Conservation (phyloP, 441 rosid genomes). For the Croton setiger region DNA sequence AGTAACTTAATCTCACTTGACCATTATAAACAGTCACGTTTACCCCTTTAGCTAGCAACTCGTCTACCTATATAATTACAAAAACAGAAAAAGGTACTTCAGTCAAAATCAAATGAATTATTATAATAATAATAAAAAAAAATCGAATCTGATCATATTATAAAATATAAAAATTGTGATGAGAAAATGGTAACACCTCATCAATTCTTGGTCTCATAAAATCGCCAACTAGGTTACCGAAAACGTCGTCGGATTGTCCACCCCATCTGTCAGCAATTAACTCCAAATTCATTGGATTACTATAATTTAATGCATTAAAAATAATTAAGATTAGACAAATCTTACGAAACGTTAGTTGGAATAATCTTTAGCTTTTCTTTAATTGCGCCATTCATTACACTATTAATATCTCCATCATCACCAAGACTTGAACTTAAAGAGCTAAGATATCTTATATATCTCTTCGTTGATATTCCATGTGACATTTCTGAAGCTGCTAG, state of each 20-base stretch:
- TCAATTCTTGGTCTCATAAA: slow-evolving; percentile 76
- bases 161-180: too few species aligned
- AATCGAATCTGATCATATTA: too few species aligned
- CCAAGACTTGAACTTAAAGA: slow-evolving; percentile 30
- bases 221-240: slow-evolving; percentile 43
- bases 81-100: background rate
- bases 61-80: slow-evolving; percentile 80
- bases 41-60: slow-evolving; percentile 72
- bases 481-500: slow-evolving; percentile 29
- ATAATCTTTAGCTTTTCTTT: slow-evolving; percentile 70
- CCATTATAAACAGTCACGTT: slow-evolving; percentile 84
- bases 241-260: slow-evolving; percentile 52
- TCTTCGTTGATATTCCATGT: slow-evolving; percentile 29
- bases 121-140: too few species aligned
- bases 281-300: too few species aligned
- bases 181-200: slow-evolving; percentile 37
- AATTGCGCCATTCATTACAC: slow-evolving; percentile 66
- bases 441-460: slow-evolving; percentile 55
- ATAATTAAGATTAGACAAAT: slow-evolving; percentile 1
- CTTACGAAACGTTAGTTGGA: slow-evolving; percentile 58
- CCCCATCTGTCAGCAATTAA: slow-evolving; percentile 76
- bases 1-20: slow-evolving; percentile 72
- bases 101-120: too few species aligned
- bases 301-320: too few species aligned
- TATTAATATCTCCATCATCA: slow-evolving; percentile 36